phyloP scores from a whole-genome alignment of 768 basidiomycete genomes.

The Grammothele lineata region DNA sequence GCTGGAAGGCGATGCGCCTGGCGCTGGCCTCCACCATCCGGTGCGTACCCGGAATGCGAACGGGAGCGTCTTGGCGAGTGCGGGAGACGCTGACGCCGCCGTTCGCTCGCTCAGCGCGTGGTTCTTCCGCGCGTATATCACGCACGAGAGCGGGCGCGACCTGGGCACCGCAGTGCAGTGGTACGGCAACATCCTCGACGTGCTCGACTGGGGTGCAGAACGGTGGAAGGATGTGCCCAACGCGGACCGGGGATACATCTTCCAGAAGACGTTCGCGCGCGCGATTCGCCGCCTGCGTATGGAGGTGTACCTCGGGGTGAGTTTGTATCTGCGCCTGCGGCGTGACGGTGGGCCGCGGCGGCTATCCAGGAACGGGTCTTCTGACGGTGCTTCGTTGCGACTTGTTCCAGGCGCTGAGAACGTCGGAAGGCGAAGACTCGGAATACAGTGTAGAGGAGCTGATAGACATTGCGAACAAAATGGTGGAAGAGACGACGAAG shows the following conservation, averaged over 20 bases:
- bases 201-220: constrained; percentile 17
- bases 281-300: constrained; percentile 11
- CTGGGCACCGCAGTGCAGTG: constrained; percentile 1
- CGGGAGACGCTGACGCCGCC: neutral
- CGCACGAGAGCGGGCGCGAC: constrained; percentile 1
- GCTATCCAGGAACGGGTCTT: neutral
- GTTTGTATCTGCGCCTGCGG: too few relatives aligned
- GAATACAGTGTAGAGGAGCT: constrained; percentile 12
- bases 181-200: constrained; percentile 11
- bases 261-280: constrained; percentile 12
- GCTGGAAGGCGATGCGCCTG: constrained; percentile 26
- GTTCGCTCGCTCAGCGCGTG: constrained; percentile 5
- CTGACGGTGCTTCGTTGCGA: neutral
- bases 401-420: constrained; percentile 3
- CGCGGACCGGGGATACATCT: constrained; percentile 7
- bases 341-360: too few relatives aligned
- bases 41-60: neutral
- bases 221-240: constrained; percentile 9
- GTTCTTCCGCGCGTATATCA: constrained; percentile 12
- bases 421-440: neutral
- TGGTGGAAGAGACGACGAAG: constrained; percentile 16
- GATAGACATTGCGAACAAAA: constrained; percentile 12
- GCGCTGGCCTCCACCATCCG: constrained; percentile 14
- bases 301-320: constrained; percentile 8
- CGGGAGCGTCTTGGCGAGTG: neutral